A percentile compares a stretch with the other conserved stretches of the same genome.
Evolutionary conservation across 73 alveolate genomes (phyloP).

Genomic region (Tetrahymena thermophila): DNA sequence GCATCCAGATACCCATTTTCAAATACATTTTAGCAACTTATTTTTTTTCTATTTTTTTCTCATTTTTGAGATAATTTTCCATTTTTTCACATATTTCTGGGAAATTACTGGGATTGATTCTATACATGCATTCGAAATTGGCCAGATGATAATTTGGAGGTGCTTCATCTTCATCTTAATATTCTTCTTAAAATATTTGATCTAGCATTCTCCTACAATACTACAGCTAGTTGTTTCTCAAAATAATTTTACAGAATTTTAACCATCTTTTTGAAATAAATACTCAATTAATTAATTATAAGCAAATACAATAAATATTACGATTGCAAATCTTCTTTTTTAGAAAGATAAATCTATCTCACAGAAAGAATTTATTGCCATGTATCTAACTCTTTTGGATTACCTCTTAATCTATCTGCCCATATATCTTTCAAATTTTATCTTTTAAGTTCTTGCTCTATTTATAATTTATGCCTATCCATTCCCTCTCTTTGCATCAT

Average conservation of each 20-base stretch:
- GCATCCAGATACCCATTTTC: conserved; percentile 10
- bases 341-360: conserved; percentile 17
- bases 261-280: not conserved
- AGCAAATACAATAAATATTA: not conserved
- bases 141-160: conserved; percentile 15
- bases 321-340: conserved; percentile 24
- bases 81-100: not conserved
- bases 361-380: conserved; percentile 71
- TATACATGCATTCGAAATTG: not conserved
- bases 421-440: conserved; percentile 60
- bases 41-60: conserved; percentile 10
- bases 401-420: conserved; percentile 49
- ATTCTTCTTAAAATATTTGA: not conserved
- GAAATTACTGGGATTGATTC: not conserved
- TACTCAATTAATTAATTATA: not conserved
- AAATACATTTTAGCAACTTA: conserved; percentile 8
- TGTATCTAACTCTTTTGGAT: conserved; percentile 74
- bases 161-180: not conserved
- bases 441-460: conserved; percentile 55
- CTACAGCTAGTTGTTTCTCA: conserved; percentile 14
- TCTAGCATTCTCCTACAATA: conserved; percentile 11
- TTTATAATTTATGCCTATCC: conserved; percentile 2
- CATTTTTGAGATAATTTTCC: conserved; percentile 7
- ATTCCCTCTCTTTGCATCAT: not conserved
- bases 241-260: conserved; percentile 14